These are phyloP conservation scores for Kockiozyma suomiensis DNA, from an alignment of 805 yeast genomes.

Conservation along the genomic window DNA sequence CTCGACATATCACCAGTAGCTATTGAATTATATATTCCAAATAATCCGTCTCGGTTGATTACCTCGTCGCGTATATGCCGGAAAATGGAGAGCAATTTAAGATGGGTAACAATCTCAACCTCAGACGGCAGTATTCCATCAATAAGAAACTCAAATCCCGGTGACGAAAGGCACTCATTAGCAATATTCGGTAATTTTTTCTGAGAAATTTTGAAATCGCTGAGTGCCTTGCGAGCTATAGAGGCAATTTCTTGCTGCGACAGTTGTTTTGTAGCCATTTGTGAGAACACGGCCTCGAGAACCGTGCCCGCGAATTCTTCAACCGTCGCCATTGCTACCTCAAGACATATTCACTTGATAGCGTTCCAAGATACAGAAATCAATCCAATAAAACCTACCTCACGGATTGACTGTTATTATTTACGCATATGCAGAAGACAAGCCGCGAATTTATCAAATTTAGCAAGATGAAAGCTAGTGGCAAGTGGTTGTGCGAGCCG, in stretches of 20 bases:
- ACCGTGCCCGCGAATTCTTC: neutral
- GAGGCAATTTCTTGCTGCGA: conserved; percentile 3
- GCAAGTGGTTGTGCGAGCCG: neutral
- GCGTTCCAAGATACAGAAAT: too few species aligned
- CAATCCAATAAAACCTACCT: too few species aligned
- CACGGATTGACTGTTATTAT: too few species aligned
- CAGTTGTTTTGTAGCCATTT: neutral
- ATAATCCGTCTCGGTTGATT: neutral
- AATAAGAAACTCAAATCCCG: conserved; percentile 1
- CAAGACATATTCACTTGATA: neutral
- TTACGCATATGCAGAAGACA: too few species aligned
- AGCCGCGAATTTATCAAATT: too few species aligned
- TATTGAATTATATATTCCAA: conserved; percentile 5
- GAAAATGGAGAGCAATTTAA: conserved; percentile 7
- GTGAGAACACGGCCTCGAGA: neutral
- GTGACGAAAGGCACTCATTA: neutral
- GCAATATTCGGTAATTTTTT: neutral
- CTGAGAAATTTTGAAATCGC: neutral
- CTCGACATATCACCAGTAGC: conserved; percentile 16
- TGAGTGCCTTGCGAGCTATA: neutral
- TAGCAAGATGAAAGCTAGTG: neutral
- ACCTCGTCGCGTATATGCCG: conserved; percentile 1
- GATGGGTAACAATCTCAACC: conserved; percentile 10
- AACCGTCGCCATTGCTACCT: neutral
- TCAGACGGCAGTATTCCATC: conserved; percentile 6